phyloP scores from a whole-genome alignment of 345 rosid genomes.

The Anastatica hierochuntica region DNA sequence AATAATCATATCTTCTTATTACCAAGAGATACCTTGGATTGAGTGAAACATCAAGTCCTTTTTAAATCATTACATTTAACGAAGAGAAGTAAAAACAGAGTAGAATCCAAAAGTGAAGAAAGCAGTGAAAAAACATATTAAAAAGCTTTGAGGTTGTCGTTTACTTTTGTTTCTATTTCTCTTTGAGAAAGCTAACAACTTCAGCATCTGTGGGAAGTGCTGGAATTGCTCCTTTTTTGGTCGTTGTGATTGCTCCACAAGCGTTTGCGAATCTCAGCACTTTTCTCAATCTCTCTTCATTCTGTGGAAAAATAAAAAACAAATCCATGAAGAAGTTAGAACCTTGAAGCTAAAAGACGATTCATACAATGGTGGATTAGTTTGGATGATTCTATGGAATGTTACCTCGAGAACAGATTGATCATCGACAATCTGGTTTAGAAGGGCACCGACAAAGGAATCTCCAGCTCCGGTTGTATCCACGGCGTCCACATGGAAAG shows the following conservation, averaged over 20 bases:
- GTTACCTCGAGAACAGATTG: conserved; percentile 67
- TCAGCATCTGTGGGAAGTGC: conserved; percentile 71
- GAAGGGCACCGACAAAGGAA: conserved; percentile 80
- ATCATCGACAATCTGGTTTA: conserved; percentile 69
- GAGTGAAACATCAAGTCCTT: conserved; percentile 7
- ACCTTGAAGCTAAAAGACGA: neutral
- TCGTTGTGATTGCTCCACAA: conserved; percentile 97
- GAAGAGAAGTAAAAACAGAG: conserved; percentile 13
- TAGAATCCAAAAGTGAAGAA: conserved; percentile 3
- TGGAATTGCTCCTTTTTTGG: conserved; percentile 97
- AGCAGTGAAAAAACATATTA: conserved; percentile 12
- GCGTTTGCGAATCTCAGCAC: conserved; percentile 72
- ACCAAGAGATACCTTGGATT: conserved; percentile 7
- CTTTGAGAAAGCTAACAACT: conserved; percentile 37
- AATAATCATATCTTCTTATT: conserved; percentile 7
- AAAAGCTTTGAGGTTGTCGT: neutral
- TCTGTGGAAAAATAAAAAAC: conserved; percentile 21
- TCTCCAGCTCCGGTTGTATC: conserved; percentile 99
- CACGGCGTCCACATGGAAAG: conserved; percentile 70
- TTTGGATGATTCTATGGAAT: neutral
- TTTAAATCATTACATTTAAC: conserved; percentile 15
- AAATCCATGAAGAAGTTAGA: neutral
- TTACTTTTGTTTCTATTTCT: conserved; percentile 13
- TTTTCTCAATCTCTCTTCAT: conserved; percentile 70
- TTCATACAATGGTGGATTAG: neutral